These are phyloP conservation scores for Cucumis hystrix DNA, from an alignment of 306 rosid species.

Conservation along the genomic window DNA sequence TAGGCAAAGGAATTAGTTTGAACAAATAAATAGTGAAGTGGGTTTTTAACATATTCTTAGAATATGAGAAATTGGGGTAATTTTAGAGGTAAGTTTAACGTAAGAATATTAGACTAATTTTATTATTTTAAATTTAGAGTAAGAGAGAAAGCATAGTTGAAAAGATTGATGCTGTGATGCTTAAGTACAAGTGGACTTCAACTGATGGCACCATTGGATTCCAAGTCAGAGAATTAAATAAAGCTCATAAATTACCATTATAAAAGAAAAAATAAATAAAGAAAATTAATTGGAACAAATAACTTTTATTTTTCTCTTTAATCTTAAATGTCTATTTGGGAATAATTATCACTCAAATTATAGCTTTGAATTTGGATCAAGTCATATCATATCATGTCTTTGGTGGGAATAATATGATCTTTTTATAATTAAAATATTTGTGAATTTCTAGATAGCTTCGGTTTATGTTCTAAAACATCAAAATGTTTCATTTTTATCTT, in stretches of 20 bases:
- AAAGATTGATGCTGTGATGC: conserved; percentile 3
- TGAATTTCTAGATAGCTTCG: too few relatives aligned
- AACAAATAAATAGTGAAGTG: background rate
- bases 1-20: background rate
- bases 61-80: background rate
- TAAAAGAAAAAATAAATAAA: background rate
- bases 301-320: background rate
- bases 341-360: background rate
- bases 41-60: background rate
- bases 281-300: background rate
- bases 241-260: background rate
- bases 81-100: background rate
- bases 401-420: background rate
- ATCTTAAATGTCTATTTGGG: background rate
- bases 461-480: rapidly evolving
- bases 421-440: background rate
- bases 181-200: conserved; percentile 1
- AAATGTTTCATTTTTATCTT: background rate
- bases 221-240: conserved; percentile 18
- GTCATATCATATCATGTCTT: background rate
- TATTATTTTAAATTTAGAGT: background rate
- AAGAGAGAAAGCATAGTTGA: background rate
- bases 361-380: background rate
- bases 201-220: conserved; percentile 22
- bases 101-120: background rate